Conservation (phyloP, 2,329 filamentous ascomycete genomes). For the Microcyclosporella mali region DNA sequence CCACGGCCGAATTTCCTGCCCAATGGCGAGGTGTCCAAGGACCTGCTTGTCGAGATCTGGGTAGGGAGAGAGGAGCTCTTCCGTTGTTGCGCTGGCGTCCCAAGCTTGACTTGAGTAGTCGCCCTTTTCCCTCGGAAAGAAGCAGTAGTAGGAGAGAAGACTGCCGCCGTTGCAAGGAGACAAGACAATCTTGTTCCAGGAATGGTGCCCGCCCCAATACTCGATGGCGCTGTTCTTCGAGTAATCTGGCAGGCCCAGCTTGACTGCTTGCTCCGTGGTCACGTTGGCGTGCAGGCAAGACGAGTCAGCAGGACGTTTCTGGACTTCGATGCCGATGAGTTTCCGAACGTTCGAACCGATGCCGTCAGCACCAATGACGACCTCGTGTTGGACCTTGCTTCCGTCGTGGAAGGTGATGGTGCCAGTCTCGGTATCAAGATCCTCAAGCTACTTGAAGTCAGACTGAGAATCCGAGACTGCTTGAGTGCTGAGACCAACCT, state of each 20-base stretch:
- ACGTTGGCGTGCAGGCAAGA: constrained; percentile 63
- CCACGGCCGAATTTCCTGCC: constrained; percentile 60
- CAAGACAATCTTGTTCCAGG: constrained; percentile 61
- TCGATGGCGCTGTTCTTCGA: constrained; percentile 56
- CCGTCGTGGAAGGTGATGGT: constrained; percentile 52
- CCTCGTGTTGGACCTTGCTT: constrained; percentile 46
- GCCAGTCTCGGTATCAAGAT: constrained; percentile 45
- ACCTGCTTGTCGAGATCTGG: constrained; percentile 56
- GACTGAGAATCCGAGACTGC: background rate
- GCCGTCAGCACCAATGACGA: constrained; percentile 60
- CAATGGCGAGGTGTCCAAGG: constrained; percentile 51
- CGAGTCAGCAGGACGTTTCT: constrained; percentile 53
- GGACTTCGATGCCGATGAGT: constrained; percentile 57
- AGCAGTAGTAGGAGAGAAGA: constrained; percentile 64
- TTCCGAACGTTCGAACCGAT: constrained; percentile 60
- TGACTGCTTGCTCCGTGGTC: constrained; percentile 53
- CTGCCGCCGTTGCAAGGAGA: constrained; percentile 62
- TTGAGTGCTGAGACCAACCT: constrained; percentile 6
- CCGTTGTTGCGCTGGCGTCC: constrained; percentile 48
- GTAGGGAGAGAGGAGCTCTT: constrained; percentile 54
- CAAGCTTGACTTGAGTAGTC: constrained; percentile 58
- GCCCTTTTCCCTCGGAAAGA: constrained; percentile 55
- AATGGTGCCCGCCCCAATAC: constrained; percentile 64
- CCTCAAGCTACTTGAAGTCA: constrained; percentile 3
- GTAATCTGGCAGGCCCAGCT: constrained; percentile 58